Evolutionary conservation across 1,284 basidiomycete genomes (phyloP).

Genomic region (Porogramme epimiltina): DNA sequence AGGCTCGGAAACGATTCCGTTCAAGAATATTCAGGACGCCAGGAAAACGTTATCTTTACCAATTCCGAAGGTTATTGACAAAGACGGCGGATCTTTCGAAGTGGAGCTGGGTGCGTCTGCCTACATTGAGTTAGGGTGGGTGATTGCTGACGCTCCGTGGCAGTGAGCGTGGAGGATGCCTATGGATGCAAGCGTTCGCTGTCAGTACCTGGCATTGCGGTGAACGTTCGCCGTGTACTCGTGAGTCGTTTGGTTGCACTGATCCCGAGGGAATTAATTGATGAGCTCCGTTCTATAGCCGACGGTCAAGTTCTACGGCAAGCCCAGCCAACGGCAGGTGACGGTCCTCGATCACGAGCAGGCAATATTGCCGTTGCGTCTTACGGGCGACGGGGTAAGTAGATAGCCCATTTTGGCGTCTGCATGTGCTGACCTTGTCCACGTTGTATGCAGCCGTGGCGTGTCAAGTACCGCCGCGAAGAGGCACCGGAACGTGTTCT

Average conservation of each 20-base stretch:
- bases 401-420: neutral
- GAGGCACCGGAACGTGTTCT: slow-evolving; percentile 50
- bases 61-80: slow-evolving; percentile 67
- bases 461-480: slow-evolving; percentile 68
- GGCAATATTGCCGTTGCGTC: slow-evolving; percentile 73
- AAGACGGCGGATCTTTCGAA: slow-evolving; percentile 78
- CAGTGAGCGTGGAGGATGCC: slow-evolving; percentile 86
- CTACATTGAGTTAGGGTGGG: neutral
- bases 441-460: slow-evolving; percentile 79
- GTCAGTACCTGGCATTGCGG: slow-evolving; percentile 78
- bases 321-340: slow-evolving; percentile 53
- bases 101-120: slow-evolving; percentile 67
- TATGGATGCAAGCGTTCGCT: slow-evolving; percentile 86
- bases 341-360: slow-evolving; percentile 79
- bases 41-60: slow-evolving; percentile 64
- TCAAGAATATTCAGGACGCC: slow-evolving; percentile 57
- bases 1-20: slow-evolving; percentile 58
- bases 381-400: slow-evolving; percentile 86
- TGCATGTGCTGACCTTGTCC: slow-evolving; percentile 8
- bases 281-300: slow-evolving; percentile 50
- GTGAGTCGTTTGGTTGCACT: too few relatives aligned
- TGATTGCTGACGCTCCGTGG: neutral
- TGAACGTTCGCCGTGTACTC: slow-evolving; percentile 86
- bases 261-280: too few relatives aligned
- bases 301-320: slow-evolving; percentile 83